Evolutionary conservation across 148 eudicot species (phyloP), one percentile per base, ranked within the genome.

Genomic region (Selenicereus undatus): DNA sequence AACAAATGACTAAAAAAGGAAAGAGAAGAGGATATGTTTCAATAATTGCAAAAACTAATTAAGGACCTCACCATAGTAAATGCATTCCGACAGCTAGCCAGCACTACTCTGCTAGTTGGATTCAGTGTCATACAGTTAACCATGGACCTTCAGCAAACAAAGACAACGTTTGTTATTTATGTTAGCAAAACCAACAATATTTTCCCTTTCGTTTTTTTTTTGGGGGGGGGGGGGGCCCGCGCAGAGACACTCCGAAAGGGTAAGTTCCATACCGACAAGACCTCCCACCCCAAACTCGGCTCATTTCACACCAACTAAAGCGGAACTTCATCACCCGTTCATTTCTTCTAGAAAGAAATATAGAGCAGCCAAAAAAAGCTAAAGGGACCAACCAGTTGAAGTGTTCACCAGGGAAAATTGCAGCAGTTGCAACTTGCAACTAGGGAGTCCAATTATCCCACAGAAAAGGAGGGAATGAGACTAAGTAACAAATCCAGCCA

Each of bases 21-120:
- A 68, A 2, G 51, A 24, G 43, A 51, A 64, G 71, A 65, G 11
- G 36, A 24, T 12, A 52, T 17, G 56, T 48, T 80, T 79, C 80
- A 76, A 48, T 74, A 75, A 75, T 56, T n/a, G 14, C 62, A 18
- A 42, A 24, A 36, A 50, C 30, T 74, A 73, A 24, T 48, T 17
- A 79, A 43, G 54, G 78, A 8, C 66, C 42, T 84, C 83, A 96
- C 99, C 99, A 96, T 96, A 48, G 97, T 91, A 88, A 96, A 96
- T 29, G 98, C 99, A 87, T 96, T 96, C 51, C 99, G 93, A 79
- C 98, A 96, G 87, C 99, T 96, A 32, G 93, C 89, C 83, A 93
- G 78, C 48, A 91, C 95, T 50, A 93, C 99, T 89, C 99, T 91
- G 88, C 95, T 93, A 24, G 93, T 89, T 75, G 97, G 88, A 87